Evolutionary conservation across 2,329 filamentous ascomycete species (phyloP).

Genomic region (Colletotrichum nymphaeae): DNA sequence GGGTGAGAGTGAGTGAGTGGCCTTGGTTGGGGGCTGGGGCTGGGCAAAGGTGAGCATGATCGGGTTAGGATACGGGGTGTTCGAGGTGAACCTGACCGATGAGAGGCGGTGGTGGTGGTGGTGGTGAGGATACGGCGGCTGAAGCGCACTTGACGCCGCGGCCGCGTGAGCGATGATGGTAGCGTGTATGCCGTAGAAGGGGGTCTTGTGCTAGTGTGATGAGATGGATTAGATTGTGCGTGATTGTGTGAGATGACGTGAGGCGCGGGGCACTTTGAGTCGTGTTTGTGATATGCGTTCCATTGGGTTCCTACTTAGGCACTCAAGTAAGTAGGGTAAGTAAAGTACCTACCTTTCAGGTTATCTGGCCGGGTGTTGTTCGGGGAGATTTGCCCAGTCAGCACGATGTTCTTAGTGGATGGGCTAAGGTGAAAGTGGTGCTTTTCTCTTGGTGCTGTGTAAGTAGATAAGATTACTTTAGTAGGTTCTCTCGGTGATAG

Average conservation of each 20-base stretch:
- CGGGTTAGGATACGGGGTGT: background rate
- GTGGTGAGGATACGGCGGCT: background rate
- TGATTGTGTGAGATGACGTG: conserved; percentile 21
- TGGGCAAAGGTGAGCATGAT: background rate
- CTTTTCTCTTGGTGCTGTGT: background rate
- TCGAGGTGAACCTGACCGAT: background rate
- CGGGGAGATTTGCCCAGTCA: background rate
- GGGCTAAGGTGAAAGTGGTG: background rate
- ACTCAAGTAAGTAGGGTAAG: background rate
- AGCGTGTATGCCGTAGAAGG: no score
- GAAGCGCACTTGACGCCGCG: conserved; percentile 12
- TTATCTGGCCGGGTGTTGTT: background rate
- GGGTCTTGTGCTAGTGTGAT: background rate
- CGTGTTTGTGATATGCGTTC: background rate
- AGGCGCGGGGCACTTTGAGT: background rate
- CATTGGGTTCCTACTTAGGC: no score
- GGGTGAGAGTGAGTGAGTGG: background rate
- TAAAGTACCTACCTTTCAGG: background rate
- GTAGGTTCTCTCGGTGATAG: background rate
- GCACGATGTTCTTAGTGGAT: background rate
- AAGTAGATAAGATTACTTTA: background rate
- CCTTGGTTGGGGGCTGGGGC: no score
- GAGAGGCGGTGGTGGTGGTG: background rate
- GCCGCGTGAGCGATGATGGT: background rate
- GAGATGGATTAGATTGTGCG: background rate